phyloP scores from a whole-genome alignment of 768 basidiomycete genomes.

The Cytidiella melzeri region DNA sequence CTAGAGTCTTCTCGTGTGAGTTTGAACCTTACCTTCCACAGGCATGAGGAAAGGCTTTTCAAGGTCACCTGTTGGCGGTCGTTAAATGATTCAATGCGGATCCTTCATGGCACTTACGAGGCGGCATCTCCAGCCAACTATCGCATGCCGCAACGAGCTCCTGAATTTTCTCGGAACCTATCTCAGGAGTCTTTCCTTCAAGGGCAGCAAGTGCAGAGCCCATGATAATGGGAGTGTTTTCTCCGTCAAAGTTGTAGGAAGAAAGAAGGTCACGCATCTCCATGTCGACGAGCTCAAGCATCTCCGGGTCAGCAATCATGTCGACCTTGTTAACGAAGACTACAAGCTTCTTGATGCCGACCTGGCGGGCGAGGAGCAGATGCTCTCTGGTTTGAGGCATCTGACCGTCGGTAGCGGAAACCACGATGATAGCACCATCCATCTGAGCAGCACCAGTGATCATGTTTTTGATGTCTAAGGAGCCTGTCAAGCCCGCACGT shows the following conservation, averaged over 20 bases:
- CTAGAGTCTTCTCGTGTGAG: not conserved
- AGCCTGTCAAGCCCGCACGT: slow-evolving; percentile 9
- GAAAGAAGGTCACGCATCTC: slow-evolving; percentile 96
- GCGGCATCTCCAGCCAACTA: slow-evolving; percentile 89
- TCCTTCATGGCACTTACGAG: slow-evolving; percentile 48
- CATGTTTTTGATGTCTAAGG: slow-evolving; percentile 92
- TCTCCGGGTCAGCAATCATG: slow-evolving; percentile 92
- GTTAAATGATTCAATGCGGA: not conserved
- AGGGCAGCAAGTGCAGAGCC: slow-evolving; percentile 95
- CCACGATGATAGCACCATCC: slow-evolving; percentile 94
- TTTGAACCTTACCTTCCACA: slow-evolving; percentile 58
- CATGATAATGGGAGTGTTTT: slow-evolving; percentile 96
- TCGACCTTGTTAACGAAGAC: slow-evolving; percentile 99
- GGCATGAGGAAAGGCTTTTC: slow-evolving; percentile 98
- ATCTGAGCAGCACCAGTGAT: slow-evolving; percentile 98
- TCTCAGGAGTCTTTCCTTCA: slow-evolving; percentile 75
- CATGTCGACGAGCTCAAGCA: slow-evolving; percentile 99
- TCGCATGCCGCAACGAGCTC: slow-evolving; percentile 87
- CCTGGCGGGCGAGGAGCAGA: slow-evolving; percentile 93
- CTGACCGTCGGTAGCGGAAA: slow-evolving; percentile 97
- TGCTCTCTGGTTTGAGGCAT: slow-evolving; percentile 99
- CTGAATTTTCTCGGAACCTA: slow-evolving; percentile 73
- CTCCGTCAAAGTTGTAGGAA: slow-evolving; percentile 94
- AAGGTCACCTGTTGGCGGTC: slow-evolving; percentile 87
- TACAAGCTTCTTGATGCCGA: slow-evolving; percentile 94